A percentile compares a stretch with the other conserved stretches of the same genome.
phyloP scores from a whole-genome alignment of 2,329 filamentous ascomycete genomes.

The Xylaria arbuscula region DNA sequence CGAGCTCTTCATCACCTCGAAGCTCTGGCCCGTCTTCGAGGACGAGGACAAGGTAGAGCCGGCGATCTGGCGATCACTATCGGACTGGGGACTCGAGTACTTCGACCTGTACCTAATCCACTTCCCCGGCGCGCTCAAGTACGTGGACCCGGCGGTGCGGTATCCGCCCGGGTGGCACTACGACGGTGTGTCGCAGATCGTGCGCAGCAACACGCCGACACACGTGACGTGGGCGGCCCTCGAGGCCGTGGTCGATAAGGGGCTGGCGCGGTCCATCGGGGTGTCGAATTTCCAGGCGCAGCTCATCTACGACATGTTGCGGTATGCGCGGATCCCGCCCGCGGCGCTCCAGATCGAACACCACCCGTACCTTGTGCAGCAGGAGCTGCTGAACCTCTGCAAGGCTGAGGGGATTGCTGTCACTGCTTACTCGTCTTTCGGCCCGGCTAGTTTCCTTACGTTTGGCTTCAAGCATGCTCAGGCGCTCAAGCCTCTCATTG shows the following conservation, averaged over 20 bases:
- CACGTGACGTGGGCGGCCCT: constrained; percentile 86
- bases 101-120: constrained; percentile 92
- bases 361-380: constrained; percentile 87
- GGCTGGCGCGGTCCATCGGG: constrained; percentile 78
- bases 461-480: constrained; percentile 76
- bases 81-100: constrained; percentile 87
- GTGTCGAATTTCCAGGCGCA: constrained; percentile 85
- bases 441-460: constrained; percentile 81
- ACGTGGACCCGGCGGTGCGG: constrained; percentile 80
- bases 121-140: constrained; percentile 88
- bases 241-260: constrained; percentile 76
- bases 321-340: constrained; percentile 78
- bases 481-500: constrained; percentile 74
- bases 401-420: constrained; percentile 76
- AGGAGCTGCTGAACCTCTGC: constrained; percentile 75
- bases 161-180: constrained; percentile 84
- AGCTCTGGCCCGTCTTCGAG: constrained; percentile 95
- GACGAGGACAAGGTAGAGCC: constrained; percentile 80
- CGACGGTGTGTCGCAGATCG: constrained; percentile 70
- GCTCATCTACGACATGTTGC: constrained; percentile 81
- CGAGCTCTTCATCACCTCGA: constrained; percentile 92
- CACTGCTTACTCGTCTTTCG: constrained; percentile 87
- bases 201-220: constrained; percentile 75
- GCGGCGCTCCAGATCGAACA: constrained; percentile 89
- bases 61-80: constrained; percentile 79